phyloP scores from a whole-genome alignment of 1,139 yeast genomes.

The Saccharomyces hybrid region DNA sequence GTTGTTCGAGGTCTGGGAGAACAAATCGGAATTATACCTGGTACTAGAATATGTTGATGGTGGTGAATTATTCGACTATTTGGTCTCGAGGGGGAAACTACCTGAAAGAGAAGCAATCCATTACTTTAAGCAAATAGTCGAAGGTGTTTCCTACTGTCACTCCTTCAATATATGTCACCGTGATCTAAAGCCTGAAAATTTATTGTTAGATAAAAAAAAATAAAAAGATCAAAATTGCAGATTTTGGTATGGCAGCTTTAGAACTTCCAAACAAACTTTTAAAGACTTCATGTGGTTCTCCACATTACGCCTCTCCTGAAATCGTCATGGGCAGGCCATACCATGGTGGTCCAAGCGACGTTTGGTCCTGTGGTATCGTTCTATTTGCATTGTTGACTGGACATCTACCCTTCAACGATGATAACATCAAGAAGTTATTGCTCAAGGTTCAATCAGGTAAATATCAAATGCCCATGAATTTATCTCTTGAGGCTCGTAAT shows the following conservation, averaged over 20 bases:
- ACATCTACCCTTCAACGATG: slow-evolving; percentile 75
- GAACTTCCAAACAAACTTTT: slow-evolving; percentile 63
- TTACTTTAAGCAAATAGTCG: slow-evolving; percentile 65
- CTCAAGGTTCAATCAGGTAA: slow-evolving; percentile 69
- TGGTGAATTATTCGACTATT: slow-evolving; percentile 68
- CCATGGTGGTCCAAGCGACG: slow-evolving; percentile 78
- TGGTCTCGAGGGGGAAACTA: slow-evolving; percentile 75
- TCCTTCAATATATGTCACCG: slow-evolving; percentile 75
- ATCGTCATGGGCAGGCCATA: slow-evolving; percentile 70
- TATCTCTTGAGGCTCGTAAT: slow-evolving; percentile 80
- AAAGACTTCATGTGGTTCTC: slow-evolving; percentile 79
- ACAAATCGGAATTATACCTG: slow-evolving; percentile 62
- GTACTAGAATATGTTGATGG: slow-evolving; percentile 79
- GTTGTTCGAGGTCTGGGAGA: slow-evolving; percentile 78
- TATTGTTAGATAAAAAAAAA: slow-evolving; percentile 53
- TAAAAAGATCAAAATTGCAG: slow-evolving; percentile 68
- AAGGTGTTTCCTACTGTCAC: slow-evolving; percentile 79
- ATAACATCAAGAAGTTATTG: slow-evolving; percentile 60
- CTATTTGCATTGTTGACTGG: slow-evolving; percentile 72
- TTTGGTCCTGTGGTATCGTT: slow-evolving; percentile 83
- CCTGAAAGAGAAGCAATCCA: slow-evolving; percentile 67
- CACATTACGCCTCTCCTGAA: slow-evolving; percentile 85
- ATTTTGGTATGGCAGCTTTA: slow-evolving; percentile 82
- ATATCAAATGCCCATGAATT: slow-evolving; percentile 63
- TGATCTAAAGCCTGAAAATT: slow-evolving; percentile 74